Percentiles rank a stretch among this genome's conserved stretches.
Conservation (phyloP, 805 yeast genomes). For the Yarrowia sp. region DNA sequence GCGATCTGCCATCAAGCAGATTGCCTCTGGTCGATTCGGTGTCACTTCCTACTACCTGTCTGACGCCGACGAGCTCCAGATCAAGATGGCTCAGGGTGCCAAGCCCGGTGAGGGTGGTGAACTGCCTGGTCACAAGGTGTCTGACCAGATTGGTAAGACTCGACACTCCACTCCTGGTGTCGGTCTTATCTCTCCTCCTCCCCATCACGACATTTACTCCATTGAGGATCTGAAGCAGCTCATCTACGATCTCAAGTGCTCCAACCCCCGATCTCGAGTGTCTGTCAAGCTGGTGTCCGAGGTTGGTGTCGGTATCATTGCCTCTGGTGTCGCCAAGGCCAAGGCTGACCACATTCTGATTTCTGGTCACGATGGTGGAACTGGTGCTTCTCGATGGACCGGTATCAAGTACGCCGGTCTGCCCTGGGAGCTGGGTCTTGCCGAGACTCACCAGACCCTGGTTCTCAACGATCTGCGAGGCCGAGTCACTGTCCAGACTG, state of each 20-base stretch:
- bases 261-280: constrained; percentile 96
- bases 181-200: constrained; percentile 97
- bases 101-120: constrained; percentile 99
- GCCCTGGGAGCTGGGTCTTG: constrained; percentile 98
- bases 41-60: constrained; percentile 93
- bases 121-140: constrained; percentile 91
- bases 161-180: constrained; percentile 97
- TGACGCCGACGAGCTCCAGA: constrained; percentile 97
- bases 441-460: constrained; percentile 97
- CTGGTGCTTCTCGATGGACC: constrained; percentile 98
- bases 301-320: constrained; percentile 99
- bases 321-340: constrained; percentile 99
- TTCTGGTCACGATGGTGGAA: constrained; percentile 99
- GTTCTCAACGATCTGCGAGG: constrained; percentile 96
- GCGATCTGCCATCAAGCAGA: constrained; percentile 98
- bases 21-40: constrained; percentile 98
- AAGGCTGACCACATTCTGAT: constrained; percentile 96
- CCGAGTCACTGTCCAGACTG: constrained; percentile 95
- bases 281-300: constrained; percentile 96
- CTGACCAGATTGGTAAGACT: constrained; percentile 86
- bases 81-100: constrained; percentile 99
- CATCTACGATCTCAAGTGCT: constrained; percentile 93
- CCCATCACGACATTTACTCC: constrained; percentile 97
- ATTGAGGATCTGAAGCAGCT: constrained; percentile 97
- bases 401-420: constrained; percentile 96